These are phyloP conservation scores for Saturnispora ahearnii DNA, from an alignment of 805 yeast species.

Conservation along the genomic window DNA sequence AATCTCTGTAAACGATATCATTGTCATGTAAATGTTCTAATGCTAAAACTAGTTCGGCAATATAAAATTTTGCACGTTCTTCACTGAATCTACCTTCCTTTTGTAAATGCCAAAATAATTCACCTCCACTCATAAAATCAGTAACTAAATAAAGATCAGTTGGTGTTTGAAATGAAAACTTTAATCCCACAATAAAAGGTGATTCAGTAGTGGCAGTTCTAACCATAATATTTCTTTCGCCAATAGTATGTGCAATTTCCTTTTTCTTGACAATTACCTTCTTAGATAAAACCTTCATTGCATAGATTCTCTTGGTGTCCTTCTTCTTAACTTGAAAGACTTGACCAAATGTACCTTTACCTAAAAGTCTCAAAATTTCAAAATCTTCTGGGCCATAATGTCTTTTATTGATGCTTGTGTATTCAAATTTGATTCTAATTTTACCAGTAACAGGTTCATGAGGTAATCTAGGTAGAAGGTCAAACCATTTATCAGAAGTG, in stretches of 20 bases:
- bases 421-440: conserved; percentile 66
- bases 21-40: conserved; percentile 91
- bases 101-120: conserved; percentile 66
- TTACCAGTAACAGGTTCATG: conserved; percentile 76
- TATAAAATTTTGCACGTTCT: conserved; percentile 91
- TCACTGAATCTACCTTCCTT: conserved; percentile 92
- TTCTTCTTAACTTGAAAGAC: conserved; percentile 91
- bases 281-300: conserved; percentile 94
- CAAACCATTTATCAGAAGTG: conserved; percentile 60
- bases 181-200: conserved; percentile 92
- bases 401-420: conserved; percentile 56
- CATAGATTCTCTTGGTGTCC: conserved; percentile 86
- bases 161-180: conserved; percentile 94
- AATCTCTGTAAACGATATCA: conserved; percentile 92
- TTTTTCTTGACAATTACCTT: conserved; percentile 93
- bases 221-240: conserved; percentile 90
- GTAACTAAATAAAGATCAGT: conserved; percentile 87
- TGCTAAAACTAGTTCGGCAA: conserved; percentile 90
- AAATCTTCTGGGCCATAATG: conserved; percentile 92
- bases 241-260: conserved; percentile 96
- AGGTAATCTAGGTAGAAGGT: conserved; percentile 59
- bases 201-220: conserved; percentile 70
- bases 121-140: conserved; percentile 98
- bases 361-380: conserved; percentile 80
- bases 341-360: conserved; percentile 97